These are phyloP conservation scores for Termitomyces eurrhizus DNA, from an alignment of 768 basidiomycete genomes.

Conservation along the genomic window DNA sequence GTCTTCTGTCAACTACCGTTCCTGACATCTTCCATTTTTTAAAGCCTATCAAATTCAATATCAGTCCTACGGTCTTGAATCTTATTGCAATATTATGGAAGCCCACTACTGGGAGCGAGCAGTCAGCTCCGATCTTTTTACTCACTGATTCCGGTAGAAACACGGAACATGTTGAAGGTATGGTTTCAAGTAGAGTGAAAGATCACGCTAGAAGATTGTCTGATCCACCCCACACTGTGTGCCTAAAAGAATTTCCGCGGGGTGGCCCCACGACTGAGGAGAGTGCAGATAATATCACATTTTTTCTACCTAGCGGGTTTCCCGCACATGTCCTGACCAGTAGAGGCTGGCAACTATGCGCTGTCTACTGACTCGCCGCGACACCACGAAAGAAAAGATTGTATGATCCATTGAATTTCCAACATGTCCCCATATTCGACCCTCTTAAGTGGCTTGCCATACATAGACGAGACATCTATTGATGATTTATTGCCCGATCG, in stretches of 20 bases:
- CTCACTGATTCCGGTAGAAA: conserved; percentile 25
- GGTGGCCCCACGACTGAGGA: no score
- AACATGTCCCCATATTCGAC: neutral
- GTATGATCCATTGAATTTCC: neutral
- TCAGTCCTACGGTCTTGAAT: conserved; percentile 21
- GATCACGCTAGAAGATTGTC: conserved; percentile 6
- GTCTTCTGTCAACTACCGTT: conserved; percentile 7
- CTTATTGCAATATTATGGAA: conserved; percentile 32
- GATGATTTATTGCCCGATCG: neutral
- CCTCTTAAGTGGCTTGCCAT: neutral
- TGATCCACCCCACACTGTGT: neutral
- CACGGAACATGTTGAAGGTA: conserved; percentile 15
- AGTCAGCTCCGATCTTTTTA: conserved; percentile 22
- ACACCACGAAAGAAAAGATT: neutral
- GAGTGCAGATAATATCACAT: no score
- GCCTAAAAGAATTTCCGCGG: no score
- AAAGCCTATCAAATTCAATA: conserved; percentile 28
- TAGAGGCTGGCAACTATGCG: no score
- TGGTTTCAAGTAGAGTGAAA: conserved; percentile 27
- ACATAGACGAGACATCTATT: neutral
- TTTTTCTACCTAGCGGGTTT: no score
- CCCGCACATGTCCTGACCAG: no score
- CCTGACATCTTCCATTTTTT: conserved; percentile 21
- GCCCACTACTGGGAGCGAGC: neutral
- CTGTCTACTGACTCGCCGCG: no score